phyloP scores from a whole-genome alignment of 768 basidiomycete species.

The Termitomyces sp. region DNA sequence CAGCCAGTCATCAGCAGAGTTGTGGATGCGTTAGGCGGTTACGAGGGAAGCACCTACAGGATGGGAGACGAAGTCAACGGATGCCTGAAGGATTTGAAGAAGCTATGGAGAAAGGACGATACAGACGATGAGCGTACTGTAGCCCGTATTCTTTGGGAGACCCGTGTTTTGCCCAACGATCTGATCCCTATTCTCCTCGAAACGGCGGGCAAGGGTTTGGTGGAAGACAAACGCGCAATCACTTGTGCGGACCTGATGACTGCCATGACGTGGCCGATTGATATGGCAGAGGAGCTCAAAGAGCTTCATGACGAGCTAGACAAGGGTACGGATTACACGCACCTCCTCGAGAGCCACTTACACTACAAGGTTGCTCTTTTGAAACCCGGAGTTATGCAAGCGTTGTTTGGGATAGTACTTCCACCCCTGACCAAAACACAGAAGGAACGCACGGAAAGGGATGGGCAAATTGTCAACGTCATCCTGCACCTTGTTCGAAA shows the following conservation, averaged over 20 bases:
- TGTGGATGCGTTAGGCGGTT: slow-evolving; percentile 76
- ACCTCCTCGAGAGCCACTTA: slow-evolving; percentile 72
- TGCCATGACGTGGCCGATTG: slow-evolving; percentile 99
- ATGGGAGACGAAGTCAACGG: slow-evolving; percentile 79
- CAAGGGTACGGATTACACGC: slow-evolving; percentile 84
- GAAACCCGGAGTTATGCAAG: slow-evolving; percentile 59
- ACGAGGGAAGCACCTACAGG: slow-evolving; percentile 59
- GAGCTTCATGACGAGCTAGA: slow-evolving; percentile 84
- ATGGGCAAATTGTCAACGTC: slow-evolving; percentile 83
- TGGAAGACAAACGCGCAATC: slow-evolving; percentile 80
- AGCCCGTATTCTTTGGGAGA: slow-evolving; percentile 86
- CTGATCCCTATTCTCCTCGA: slow-evolving; percentile 78
- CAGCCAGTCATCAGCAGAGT: slow-evolving; percentile 67
- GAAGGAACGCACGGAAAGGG: slow-evolving; percentile 70
- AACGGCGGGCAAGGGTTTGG: slow-evolving; percentile 71
- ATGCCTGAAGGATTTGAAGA: slow-evolving; percentile 92
- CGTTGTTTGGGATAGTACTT: slow-evolving; percentile 68
- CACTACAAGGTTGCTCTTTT: slow-evolving; percentile 85
- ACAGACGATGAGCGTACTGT: slow-evolving; percentile 95
- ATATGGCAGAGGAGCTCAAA: slow-evolving; percentile 88
- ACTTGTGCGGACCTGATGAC: slow-evolving; percentile 86
- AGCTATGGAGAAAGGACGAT: slow-evolving; percentile 94
- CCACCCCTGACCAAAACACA: slow-evolving; percentile 68
- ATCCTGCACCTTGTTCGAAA: slow-evolving; percentile 89
- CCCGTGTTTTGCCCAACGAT: slow-evolving; percentile 83